phyloP scores from a whole-genome alignment of 1,284 basidiomycete species.

The Vanrija humicola region DNA sequence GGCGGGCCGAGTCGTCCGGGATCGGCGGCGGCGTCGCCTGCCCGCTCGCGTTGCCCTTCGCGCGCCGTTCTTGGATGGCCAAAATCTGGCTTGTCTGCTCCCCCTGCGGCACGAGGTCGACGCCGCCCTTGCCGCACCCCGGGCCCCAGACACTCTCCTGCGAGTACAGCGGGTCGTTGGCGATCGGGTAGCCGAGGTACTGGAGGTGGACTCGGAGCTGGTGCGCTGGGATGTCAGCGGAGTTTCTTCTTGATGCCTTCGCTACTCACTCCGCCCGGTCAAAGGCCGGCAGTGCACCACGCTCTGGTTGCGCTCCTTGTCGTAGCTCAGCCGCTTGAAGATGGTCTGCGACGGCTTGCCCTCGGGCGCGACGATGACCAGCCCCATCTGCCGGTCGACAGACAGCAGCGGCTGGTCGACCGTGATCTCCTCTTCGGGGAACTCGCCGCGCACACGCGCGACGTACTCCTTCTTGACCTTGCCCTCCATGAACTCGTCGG shows the following conservation, averaged over 20 bases:
- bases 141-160: constrained; percentile 76
- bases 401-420: constrained; percentile 87
- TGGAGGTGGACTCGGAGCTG: constrained; percentile 96
- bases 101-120: constrained; percentile 60
- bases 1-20: constrained; percentile 5
- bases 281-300: constrained; percentile 82
- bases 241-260: background rate
- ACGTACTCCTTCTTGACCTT: constrained; percentile 86
- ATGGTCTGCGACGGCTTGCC: constrained; percentile 89
- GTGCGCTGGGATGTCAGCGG: constrained; percentile 59
- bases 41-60: constrained; percentile 1
- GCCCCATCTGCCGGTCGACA: constrained; percentile 90
- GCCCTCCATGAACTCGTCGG: constrained; percentile 75
- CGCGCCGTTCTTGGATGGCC: constrained; percentile 10
- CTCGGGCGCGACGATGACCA: constrained; percentile 90
- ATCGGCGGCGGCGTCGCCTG: constrained; percentile 4
- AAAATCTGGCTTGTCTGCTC: constrained; percentile 2
- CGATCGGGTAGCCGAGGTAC: constrained; percentile 87
- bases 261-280: constrained; percentile 75
- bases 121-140: constrained; percentile 72
- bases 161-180: constrained; percentile 85
- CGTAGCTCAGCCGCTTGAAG: constrained; percentile 82
- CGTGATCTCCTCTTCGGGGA: constrained; percentile 73
- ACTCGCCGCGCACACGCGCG: constrained; percentile 75
- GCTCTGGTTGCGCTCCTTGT: constrained; percentile 73